Evolutionary conservation across 2,329 filamentous ascomycete species (phyloP).

Genomic region (Pezizomycotina sp.): DNA sequence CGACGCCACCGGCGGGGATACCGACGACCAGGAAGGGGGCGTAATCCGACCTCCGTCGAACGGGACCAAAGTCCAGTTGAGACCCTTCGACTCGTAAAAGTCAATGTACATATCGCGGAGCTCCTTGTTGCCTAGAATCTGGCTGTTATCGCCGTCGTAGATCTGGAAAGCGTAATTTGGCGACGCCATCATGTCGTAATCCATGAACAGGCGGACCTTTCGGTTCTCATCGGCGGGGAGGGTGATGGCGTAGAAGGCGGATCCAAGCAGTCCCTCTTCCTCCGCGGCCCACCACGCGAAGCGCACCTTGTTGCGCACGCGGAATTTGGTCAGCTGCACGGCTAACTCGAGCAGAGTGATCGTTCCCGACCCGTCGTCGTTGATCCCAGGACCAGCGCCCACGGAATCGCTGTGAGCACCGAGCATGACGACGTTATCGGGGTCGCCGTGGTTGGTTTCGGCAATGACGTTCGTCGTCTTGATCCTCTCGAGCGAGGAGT

Average conservation of each 20-base stretch:
- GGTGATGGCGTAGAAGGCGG: slow-evolving; percentile 42
- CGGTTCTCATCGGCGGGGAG: slow-evolving; percentile 42
- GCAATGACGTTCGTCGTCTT: slow-evolving; percentile 45
- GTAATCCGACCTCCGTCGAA: slow-evolving; percentile 56
- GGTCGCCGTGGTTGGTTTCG: slow-evolving; percentile 43
- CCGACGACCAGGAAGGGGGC: slow-evolving; percentile 40
- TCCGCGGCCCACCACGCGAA: slow-evolving; percentile 54
- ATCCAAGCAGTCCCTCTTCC: slow-evolving; percentile 50
- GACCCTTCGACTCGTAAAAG: slow-evolving; percentile 46
- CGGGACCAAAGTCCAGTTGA: slow-evolving; percentile 52
- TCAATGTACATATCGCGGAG: slow-evolving; percentile 50
- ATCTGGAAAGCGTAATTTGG: slow-evolving; percentile 51
- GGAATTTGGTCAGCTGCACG: slow-evolving; percentile 40
- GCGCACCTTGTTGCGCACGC: slow-evolving; percentile 47
- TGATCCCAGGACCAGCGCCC: slow-evolving; percentile 40
- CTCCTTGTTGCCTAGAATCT: slow-evolving; percentile 57
- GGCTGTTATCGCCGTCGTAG: slow-evolving; percentile 54
- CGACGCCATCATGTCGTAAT: slow-evolving; percentile 54
- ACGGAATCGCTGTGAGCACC: slow-evolving; percentile 50
- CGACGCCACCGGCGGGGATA: slow-evolving; percentile 42
- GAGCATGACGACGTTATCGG: slow-evolving; percentile 48
- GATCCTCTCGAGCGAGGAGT: slow-evolving; percentile 40
- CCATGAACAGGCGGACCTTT: slow-evolving; percentile 50
- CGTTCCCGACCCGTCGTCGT: slow-evolving; percentile 34
- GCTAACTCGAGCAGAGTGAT: slow-evolving; percentile 45